Conservation (phyloP, 495 filamentous ascomycete genomes). For the Hyaloscypha finlandica region DNA sequence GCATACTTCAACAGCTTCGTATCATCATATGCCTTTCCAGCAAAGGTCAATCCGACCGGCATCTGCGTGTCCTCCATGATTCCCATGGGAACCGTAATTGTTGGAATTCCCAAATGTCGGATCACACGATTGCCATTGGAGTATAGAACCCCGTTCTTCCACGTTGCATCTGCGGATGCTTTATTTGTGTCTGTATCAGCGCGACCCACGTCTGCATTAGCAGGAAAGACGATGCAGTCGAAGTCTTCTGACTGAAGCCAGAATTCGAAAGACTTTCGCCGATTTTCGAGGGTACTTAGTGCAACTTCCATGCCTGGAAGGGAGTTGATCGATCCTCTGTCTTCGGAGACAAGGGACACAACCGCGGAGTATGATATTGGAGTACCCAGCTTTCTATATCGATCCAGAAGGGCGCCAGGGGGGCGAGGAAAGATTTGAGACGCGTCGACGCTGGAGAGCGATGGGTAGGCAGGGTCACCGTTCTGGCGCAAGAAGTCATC, state of each 20-base stretch:
- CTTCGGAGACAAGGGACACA: no score
- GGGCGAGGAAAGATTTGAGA: conserved; percentile 24
- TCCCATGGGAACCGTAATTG: conserved; percentile 38
- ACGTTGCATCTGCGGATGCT: conserved; percentile 28
- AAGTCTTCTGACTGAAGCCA: conserved; percentile 33
- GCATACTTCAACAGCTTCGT: conserved; percentile 35
- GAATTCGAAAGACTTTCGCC: conserved; percentile 37
- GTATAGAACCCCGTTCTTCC: conserved; percentile 38
- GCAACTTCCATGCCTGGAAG: conserved; percentile 32
- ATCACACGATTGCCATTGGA: conserved; percentile 39
- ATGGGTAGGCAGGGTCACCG: conserved; percentile 26
- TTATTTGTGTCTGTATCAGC: conserved; percentile 35
- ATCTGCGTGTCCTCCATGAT: conserved; percentile 28
- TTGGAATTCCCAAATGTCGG: conserved; percentile 39
- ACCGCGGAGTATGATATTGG: no score
- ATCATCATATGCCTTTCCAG: conserved; percentile 36
- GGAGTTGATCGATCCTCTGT: no score
- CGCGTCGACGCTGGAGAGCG: conserved; percentile 31
- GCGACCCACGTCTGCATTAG: conserved; percentile 35
- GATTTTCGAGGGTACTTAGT: conserved; percentile 33
- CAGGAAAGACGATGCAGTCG: conserved; percentile 36
- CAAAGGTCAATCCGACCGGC: conserved; percentile 40
- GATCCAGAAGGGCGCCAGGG: conserved; percentile 20
- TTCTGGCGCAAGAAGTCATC: conserved; percentile 36
- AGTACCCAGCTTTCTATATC: conserved; percentile 17